A percentile compares a stretch with the other conserved stretches of the same genome.
Evolutionary conservation across 2,329 filamentous ascomycete genomes (phyloP).

Genomic region (Apiospora saccharicola): DNA sequence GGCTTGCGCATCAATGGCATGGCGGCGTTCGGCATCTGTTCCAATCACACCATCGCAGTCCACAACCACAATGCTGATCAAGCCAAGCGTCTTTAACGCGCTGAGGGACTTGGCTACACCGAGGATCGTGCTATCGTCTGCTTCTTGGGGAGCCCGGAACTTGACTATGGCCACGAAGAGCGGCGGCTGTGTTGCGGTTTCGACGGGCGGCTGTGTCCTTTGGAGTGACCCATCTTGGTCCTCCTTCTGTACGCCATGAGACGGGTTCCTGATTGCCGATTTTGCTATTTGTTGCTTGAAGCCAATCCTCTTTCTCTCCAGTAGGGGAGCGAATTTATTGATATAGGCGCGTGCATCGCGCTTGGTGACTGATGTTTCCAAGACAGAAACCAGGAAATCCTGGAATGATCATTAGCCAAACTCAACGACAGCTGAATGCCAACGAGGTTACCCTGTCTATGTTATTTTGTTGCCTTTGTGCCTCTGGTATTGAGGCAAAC

Average conservation of each 20-base stretch:
- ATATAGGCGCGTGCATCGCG: conserved; percentile 92
- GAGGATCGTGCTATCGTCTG: conserved; percentile 72
- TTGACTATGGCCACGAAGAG: conserved; percentile 85
- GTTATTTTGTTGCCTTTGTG: conserved; percentile 55
- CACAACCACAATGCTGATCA: conserved; percentile 83
- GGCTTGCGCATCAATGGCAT: conserved; percentile 67
- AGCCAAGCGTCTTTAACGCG: conserved; percentile 82
- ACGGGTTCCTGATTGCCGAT: background rate
- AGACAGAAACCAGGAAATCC: conserved; percentile 86
- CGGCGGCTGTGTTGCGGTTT: conserved; percentile 44
- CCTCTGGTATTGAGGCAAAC: conserved; percentile 51
- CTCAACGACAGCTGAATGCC: conserved; percentile 19
- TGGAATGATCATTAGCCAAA: conserved; percentile 42
- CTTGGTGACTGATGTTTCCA: conserved; percentile 90
- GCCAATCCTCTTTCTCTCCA: conserved; percentile 44
- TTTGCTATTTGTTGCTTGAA: conserved; percentile 38
- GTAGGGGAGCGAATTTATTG: conserved; percentile 72
- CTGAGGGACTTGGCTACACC: conserved; percentile 85
- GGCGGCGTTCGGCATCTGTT: conserved; percentile 46
- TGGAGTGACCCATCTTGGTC: conserved; percentile 24
- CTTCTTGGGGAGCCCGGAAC: conserved; percentile 74
- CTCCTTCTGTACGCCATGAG: conserved; percentile 37
- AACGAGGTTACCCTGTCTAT: conserved; percentile 54
- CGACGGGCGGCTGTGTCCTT: background rate
- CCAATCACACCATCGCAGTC: conserved; percentile 64